These are phyloP conservation scores for Colletotrichum chlorophyti DNA, from an alignment of 2,329 filamentous ascomycete species.

Conservation along the genomic window DNA sequence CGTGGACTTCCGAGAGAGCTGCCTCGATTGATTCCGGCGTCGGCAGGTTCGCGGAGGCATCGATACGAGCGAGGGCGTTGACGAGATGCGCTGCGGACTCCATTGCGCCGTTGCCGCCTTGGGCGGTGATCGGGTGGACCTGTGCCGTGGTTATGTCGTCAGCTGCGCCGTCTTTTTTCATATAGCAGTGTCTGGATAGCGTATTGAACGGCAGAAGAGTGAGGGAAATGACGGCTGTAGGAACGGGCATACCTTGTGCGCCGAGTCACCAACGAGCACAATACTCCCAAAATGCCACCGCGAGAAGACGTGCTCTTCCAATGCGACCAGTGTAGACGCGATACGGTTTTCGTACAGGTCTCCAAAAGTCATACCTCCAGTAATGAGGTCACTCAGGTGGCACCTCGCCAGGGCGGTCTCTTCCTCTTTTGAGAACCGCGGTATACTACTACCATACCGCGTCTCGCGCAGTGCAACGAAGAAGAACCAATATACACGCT, in stretches of 20 bases:
- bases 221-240: background rate
- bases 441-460: slow-evolving; percentile 38
- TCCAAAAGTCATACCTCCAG: slow-evolving; percentile 34
- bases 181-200: too few relatives aligned
- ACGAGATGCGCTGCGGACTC: slow-evolving; percentile 31
- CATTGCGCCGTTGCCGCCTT: slow-evolving; percentile 33
- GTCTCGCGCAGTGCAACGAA: slow-evolving; percentile 37
- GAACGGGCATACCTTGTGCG: slow-evolving; percentile 43
- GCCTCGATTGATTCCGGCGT: background rate
- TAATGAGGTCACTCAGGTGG: slow-evolving; percentile 30
- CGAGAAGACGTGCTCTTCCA: slow-evolving; percentile 40
- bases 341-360: slow-evolving; percentile 37
- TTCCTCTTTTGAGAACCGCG: slow-evolving; percentile 39
- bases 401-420: slow-evolving; percentile 35
- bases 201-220: too few relatives aligned
- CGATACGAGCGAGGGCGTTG: slow-evolving; percentile 14
- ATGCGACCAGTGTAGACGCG: slow-evolving; percentile 33
- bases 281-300: slow-evolving; percentile 46
- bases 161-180: too few relatives aligned
- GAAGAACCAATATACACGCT: slow-evolving; percentile 44
- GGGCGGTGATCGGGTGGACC: slow-evolving; percentile 32
- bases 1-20: background rate
- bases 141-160: background rate
- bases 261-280: slow-evolving; percentile 47
- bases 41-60: background rate